These are phyloP conservation scores for Trichosporon sp. DNA, from an alignment of 1,284 basidiomycete genomes.

Conservation along the genomic window DNA sequence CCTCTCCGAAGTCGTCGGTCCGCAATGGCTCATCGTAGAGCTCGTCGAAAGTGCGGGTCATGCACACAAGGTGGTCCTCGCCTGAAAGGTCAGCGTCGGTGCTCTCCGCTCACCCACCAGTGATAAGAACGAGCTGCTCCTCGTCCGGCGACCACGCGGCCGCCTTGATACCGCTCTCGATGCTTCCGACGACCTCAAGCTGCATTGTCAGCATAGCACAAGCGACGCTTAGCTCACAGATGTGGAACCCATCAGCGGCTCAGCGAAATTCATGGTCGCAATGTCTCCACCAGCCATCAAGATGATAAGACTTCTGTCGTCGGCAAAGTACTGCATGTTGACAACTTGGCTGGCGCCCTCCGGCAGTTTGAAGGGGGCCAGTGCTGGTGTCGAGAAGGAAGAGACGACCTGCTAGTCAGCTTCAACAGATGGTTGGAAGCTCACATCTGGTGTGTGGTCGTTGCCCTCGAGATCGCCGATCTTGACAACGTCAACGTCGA, in stretches of 20 bases:
- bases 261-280: slow-evolving; percentile 55
- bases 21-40: slow-evolving; percentile 71
- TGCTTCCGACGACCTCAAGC: slow-evolving; percentile 74
- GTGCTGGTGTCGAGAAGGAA: slow-evolving; percentile 30
- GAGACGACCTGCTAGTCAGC: slow-evolving; percentile 23
- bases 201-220: slow-evolving; percentile 23
- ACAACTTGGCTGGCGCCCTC: slow-evolving; percentile 52
- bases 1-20: slow-evolving; percentile 77
- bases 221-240: slow-evolving; percentile 17
- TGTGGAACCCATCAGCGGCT: slow-evolving; percentile 53
- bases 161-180: slow-evolving; percentile 75
- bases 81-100: slow-evolving; percentile 50
- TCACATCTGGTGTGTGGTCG: slow-evolving; percentile 8
- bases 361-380: slow-evolving; percentile 33
- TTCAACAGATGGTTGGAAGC: background rate
- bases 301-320: slow-evolving; percentile 59
- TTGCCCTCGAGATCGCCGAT: slow-evolving; percentile 15
- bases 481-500: slow-evolving; percentile 58
- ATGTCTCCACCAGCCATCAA: slow-evolving; percentile 74
- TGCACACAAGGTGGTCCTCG: slow-evolving; percentile 73
- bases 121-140: slow-evolving; percentile 70
- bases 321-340: slow-evolving; percentile 61
- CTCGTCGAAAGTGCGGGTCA: slow-evolving; percentile 85
- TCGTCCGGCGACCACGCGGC: slow-evolving; percentile 90
- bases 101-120: slow-evolving; percentile 52